Conservation (phyloP, 176 grass and related monocot species). For the Aegilops bicornis region DNA sequence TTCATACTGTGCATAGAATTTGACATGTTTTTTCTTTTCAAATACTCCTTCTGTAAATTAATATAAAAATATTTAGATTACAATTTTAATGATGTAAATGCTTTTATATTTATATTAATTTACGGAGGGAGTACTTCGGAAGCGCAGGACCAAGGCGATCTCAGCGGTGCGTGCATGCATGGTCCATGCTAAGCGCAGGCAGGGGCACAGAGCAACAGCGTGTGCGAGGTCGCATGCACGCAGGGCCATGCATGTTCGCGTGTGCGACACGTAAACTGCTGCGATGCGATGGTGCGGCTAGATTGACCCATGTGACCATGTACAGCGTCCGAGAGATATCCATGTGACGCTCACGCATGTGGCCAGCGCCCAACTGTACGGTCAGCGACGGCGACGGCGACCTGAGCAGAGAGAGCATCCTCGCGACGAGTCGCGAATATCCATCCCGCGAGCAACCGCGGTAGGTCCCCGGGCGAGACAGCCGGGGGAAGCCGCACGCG, state of each 20-base stretch:
- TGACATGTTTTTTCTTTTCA: too few relatives aligned
- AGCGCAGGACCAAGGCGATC: too few relatives aligned
- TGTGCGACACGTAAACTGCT: background rate
- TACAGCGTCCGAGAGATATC: background rate
- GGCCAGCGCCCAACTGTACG: background rate
- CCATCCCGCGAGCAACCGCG: background rate
- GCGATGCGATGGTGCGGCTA: background rate
- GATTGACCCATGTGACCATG: background rate
- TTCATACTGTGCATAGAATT: too few relatives aligned
- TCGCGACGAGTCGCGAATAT: background rate
- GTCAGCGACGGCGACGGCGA: background rate
- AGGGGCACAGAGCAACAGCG: too few relatives aligned
- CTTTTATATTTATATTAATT: too few relatives aligned
- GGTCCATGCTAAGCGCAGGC: background rate
- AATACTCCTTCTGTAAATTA: too few relatives aligned
- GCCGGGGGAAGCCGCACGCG: too few relatives aligned
- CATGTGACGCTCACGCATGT: background rate
- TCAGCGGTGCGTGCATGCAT: background rate
- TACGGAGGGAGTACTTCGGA: too few relatives aligned
- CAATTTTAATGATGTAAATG: too few relatives aligned
- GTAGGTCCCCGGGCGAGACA: too few relatives aligned
- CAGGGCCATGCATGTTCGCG: background rate
- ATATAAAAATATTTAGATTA: too few relatives aligned
- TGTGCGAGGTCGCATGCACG: background rate
- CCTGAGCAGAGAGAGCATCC: background rate